phyloP scores from a whole-genome alignment of 2,329 filamentous ascomycete species.

The Dothidotthia symphoricarpi region DNA sequence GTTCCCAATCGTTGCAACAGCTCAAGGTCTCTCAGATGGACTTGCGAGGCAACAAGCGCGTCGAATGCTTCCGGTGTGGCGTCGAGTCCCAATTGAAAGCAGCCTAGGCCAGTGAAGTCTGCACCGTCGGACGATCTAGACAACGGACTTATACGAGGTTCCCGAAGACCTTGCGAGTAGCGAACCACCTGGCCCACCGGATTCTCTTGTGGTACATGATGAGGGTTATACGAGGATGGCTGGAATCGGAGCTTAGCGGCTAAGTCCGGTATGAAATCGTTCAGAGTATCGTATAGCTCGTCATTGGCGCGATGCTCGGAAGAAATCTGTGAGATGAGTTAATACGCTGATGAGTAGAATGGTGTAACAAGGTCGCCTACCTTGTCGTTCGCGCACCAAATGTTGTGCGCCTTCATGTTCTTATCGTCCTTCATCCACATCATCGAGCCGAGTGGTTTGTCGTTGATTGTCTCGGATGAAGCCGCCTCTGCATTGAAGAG shows the following conservation, averaged over 20 bases:
- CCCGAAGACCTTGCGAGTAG: conserved; percentile 1
- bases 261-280: conserved; percentile 9
- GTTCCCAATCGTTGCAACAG: conserved; percentile 28
- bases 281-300: conserved; percentile 4
- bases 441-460: conserved; percentile 47
- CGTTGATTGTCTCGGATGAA: conserved; percentile 15
- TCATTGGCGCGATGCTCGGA: neutral
- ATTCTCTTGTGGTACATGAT: conserved; percentile 8
- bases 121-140: conserved; percentile 41
- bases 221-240: neutral
- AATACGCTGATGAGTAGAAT: too few species aligned
- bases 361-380: neutral
- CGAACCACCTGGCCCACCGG: neutral
- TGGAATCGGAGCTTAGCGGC: conserved; percentile 2
- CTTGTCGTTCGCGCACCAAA: conserved; percentile 35
- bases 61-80: conserved; percentile 44
- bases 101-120: conserved; percentile 45
- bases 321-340: neutral
- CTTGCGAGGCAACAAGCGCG: conserved; percentile 48
- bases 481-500: conserved; percentile 41
- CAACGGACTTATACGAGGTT: conserved; percentile 23
- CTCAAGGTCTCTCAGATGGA: conserved; percentile 43
- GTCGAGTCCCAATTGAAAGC: conserved; percentile 50
- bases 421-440: conserved; percentile 49
- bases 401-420: conserved; percentile 47